phyloP scores from a whole-genome alignment of 306 rosid genomes.

The Gillenia trifoliata region DNA sequence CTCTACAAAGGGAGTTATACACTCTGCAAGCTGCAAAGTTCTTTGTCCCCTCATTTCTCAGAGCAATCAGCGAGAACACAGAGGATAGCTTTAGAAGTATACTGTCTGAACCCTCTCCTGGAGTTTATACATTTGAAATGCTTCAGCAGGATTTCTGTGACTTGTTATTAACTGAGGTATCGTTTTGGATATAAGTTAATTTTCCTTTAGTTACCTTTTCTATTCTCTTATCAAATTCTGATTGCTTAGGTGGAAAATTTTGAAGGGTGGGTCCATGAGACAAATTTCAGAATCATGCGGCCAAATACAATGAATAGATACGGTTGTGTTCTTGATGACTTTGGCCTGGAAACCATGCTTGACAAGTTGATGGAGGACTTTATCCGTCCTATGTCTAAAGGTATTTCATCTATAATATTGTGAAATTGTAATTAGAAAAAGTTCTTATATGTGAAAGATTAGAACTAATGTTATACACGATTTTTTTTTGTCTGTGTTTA shows the following conservation, averaged over 20 bases:
- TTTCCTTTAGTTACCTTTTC: constrained; percentile 22
- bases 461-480: constrained; percentile 16
- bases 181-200: constrained; percentile 13
- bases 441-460: constrained; percentile 1
- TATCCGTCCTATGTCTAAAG: constrained; percentile 69
- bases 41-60: constrained; percentile 84
- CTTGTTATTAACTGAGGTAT: constrained; percentile 82
- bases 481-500: constrained; percentile 17
- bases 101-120: constrained; percentile 53
- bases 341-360: constrained; percentile 86
- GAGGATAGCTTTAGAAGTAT: constrained; percentile 64
- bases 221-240: constrained; percentile 58
- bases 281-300: constrained; percentile 78
- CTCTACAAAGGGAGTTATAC: constrained; percentile 62
- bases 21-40: constrained; percentile 58
- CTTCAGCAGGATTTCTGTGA: constrained; percentile 80
- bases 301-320: constrained; percentile 88
- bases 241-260: constrained; percentile 83
- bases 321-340: constrained; percentile 96
- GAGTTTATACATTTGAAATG: constrained; percentile 81
- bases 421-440: constrained; percentile 12
- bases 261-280: constrained; percentile 80
- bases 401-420: constrained; percentile 24
- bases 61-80: constrained; percentile 64
- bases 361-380: constrained; percentile 66